These are phyloP conservation scores for Debaryomycetaceae sp. DNA, from an alignment of 1,139 yeast species.

Conservation along the genomic window DNA sequence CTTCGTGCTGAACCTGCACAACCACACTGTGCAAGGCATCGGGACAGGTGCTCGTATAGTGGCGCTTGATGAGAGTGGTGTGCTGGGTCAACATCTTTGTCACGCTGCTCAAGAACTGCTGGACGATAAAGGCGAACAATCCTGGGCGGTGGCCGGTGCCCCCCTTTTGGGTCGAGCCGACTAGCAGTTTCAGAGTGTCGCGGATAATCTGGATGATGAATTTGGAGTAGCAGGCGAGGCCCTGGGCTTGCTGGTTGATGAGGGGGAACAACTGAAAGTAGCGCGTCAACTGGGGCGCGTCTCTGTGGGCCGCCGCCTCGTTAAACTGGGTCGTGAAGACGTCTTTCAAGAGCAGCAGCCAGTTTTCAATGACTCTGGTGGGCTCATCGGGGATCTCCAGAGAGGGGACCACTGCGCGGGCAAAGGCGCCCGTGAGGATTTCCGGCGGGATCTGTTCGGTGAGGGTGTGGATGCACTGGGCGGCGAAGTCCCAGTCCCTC, in stretches of 20 bases:
- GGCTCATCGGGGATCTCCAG: slow-evolving; percentile 85
- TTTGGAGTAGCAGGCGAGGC: slow-evolving; percentile 70
- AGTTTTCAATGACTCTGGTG: slow-evolving; percentile 38
- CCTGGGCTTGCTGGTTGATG: slow-evolving; percentile 60
- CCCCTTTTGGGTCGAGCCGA: slow-evolving; percentile 27
- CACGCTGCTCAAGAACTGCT: slow-evolving; percentile 73
- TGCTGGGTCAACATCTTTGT: slow-evolving; percentile 83
- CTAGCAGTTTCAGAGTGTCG: slow-evolving; percentile 58
- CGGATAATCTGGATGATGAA: slow-evolving; percentile 82
- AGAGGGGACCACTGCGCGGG: slow-evolving; percentile 80
- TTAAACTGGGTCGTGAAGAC: slow-evolving; percentile 55
- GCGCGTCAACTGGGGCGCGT: slow-evolving; percentile 61
- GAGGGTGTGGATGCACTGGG: slow-evolving; percentile 44
- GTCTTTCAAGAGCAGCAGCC: slow-evolving; percentile 47
- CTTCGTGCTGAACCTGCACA: slow-evolving; percentile 68
- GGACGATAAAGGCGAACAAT: slow-evolving; percentile 57
- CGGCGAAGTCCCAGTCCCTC: slow-evolving; percentile 64
- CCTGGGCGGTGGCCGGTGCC: slow-evolving; percentile 21
- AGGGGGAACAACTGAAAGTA: slow-evolving; percentile 84
- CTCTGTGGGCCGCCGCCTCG: slow-evolving; percentile 54
- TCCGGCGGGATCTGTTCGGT: slow-evolving; percentile 43
- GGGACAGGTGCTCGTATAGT: slow-evolving; percentile 46
- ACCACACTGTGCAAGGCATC: slow-evolving; percentile 58
- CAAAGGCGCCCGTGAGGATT: slow-evolving; percentile 55
- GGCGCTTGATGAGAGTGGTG: slow-evolving; percentile 60